Conservation (phyloP, 192 early-diverging fungal genomes). For the Dissophora ornata region DNA sequence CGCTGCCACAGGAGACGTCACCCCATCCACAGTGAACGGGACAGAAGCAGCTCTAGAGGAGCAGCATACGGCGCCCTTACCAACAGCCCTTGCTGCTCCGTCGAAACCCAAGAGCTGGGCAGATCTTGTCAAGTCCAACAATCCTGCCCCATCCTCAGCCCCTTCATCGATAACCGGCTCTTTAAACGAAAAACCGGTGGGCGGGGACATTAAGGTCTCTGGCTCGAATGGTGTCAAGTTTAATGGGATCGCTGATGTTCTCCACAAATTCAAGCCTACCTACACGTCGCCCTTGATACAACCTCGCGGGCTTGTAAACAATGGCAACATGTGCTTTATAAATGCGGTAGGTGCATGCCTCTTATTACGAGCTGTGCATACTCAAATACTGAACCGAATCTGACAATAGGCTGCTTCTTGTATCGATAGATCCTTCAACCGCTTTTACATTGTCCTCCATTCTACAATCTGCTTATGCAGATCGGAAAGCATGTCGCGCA, state of each 20-base stretch:
- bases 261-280: slow-evolving; percentile 57
- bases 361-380: too few relatives aligned
- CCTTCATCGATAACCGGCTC: slow-evolving; percentile 39
- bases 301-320: slow-evolving; percentile 95
- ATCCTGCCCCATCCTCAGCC: slow-evolving; percentile 4
- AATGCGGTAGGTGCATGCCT: slow-evolving; percentile 80
- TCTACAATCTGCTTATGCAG: slow-evolving; percentile 85
- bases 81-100: slow-evolving; percentile 19
- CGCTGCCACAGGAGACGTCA: slow-evolving; percentile 1
- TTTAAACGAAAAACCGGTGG: slow-evolving; percentile 5
- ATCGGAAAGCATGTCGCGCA: slow-evolving; percentile 74
- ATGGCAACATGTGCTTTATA: slow-evolving; percentile 99
- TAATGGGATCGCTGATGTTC: slow-evolving; percentile 54
- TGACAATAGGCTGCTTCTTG: background rate
- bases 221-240: slow-evolving; percentile 34
- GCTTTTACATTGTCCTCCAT: slow-evolving; percentile 90
- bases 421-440: slow-evolving; percentile 90
- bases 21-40: slow-evolving; percentile 7
- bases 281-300: slow-evolving; percentile 61
- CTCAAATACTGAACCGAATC: too few relatives aligned
- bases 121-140: slow-evolving; percentile 48
- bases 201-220: background rate
- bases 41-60: background rate
- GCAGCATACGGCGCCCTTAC: background rate
- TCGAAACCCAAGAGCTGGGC: slow-evolving; percentile 61